phyloP scores from a whole-genome alignment of 306 rosid species.

The Boehmeria nivea region DNA sequence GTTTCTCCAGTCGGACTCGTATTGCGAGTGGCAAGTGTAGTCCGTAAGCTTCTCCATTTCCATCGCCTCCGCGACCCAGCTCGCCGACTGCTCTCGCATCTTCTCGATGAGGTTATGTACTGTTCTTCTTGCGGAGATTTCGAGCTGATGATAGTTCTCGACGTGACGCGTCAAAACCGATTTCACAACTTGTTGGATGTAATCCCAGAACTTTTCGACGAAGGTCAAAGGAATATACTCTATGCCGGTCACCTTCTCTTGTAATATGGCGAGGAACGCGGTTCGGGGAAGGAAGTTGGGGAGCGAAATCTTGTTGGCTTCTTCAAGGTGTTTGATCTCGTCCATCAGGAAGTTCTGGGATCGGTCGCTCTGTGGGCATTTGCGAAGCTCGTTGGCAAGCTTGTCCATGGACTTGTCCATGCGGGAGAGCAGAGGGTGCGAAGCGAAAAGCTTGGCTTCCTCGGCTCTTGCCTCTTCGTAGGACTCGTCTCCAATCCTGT shows the following conservation, averaged over 20 bases:
- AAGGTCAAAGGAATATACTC: constrained; percentile 24
- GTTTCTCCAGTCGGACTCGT: constrained; percentile 7
- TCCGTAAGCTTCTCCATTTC: constrained; percentile 17
- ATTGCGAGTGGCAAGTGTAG: constrained; percentile 15
- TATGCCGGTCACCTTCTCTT: constrained; percentile 32
- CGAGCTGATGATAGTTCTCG: constrained; percentile 37
- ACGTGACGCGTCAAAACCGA: constrained; percentile 24
- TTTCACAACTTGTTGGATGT: constrained; percentile 26
- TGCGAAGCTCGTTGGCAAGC: constrained; percentile 2
- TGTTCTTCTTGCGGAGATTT: constrained; percentile 14
- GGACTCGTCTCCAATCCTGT: constrained; percentile 41
- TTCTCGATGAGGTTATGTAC: constrained; percentile 17
- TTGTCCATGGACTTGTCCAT: constrained; percentile 22
- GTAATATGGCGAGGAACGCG: constrained; percentile 27
- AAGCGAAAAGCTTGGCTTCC: constrained; percentile 28
- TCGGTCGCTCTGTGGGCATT: constrained; percentile 11
- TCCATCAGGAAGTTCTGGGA: constrained; percentile 19
- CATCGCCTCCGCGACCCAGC: constrained; percentile 12
- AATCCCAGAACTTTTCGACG: constrained; percentile 36
- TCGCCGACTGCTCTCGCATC: constrained; percentile 21
- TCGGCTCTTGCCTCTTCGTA: constrained; percentile 46
- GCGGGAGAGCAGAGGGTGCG: constrained; percentile 22
- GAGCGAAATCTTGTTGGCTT: constrained; percentile 35
- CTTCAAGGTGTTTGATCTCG: constrained; percentile 30
- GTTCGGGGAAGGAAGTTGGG: constrained; percentile 46